Evolutionary conservation across 78 protist species (phyloP).

Genomic region (Speleostelium caveatum): DNA sequence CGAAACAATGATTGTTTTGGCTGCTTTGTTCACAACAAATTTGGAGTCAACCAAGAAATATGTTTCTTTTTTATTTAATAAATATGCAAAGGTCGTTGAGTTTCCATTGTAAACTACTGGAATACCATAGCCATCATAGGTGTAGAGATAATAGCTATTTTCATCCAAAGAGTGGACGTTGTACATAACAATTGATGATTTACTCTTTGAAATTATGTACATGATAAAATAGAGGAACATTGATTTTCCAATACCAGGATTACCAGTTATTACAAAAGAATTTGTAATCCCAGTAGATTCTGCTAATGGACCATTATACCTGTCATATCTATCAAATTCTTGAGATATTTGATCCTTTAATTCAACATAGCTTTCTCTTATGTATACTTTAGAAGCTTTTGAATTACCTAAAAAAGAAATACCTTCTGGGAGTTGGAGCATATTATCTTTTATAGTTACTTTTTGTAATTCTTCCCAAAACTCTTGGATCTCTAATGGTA

Average conservation of each 20-base stretch:
- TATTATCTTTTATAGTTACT: background rate
- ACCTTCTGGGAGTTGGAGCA: slow-evolving; percentile 8
- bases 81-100: background rate
- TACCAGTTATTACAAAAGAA: slow-evolving; percentile 13
- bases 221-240: slow-evolving; percentile 5
- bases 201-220: background rate
- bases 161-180: background rate
- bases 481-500: background rate
- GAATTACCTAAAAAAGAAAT: slow-evolving; percentile 2
- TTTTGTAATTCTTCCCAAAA: background rate
- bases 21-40: background rate
- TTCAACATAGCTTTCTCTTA: slow-evolving; percentile 6
- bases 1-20: slow-evolving; percentile 45
- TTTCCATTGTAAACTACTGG: background rate
- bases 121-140: background rate
- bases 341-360: background rate
- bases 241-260: slow-evolving; percentile 39
- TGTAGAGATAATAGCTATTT: slow-evolving; percentile 12
- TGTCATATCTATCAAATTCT: background rate
- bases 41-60: slow-evolving; percentile 11
- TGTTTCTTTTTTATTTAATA: background rate
- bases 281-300: background rate
- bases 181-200: background rate
- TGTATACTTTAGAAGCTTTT: background rate
- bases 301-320: background rate